Base-by-base conservation (phyloP, 2,329 filamentous ascomycete species). In the Plenodomus lindquistii region DNA sequence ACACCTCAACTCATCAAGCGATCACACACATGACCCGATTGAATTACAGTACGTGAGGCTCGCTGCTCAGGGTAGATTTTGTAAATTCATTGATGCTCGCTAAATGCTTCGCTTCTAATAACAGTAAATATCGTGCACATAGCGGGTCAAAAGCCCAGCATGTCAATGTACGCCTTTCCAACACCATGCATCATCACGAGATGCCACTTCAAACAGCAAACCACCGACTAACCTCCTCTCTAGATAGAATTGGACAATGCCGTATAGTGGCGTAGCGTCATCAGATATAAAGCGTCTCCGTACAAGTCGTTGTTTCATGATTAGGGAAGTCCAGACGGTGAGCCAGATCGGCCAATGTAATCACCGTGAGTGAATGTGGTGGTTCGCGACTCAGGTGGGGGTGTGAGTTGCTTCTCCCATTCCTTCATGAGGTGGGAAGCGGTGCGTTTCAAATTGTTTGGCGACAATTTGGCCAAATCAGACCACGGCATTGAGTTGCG, bases 381-480 rank as follows among this genome's bases (percentile, higher is more conserved):
- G 20, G 60, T 59, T 37, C 68, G 52, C 16, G 69, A 65, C 57
- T 72, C 67, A 2, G 70, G 63, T 7, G 70, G 66, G 7, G 84
- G 79, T 2, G 81, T 84, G 13, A 92, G 76, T 57, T 83, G 89
- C 71, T 85, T 89, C 75, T 97, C 93, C 89, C 91, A 96, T 67
- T 96, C 91, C 56, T 86, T 88, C 84, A 97, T 91, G 48, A 96
- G 79, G 54, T 87, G 88, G 29, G 86, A 88, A n/a, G 92, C 89
- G 1, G 89, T 93, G 31, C 85, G 83, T 68, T 91, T 89, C 59
- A 97, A 76, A 62, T 90, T 91, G 59, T 85, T 85, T 0, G 91
- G 88, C 8, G 84, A 82, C 36, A 91, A 75, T 55, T 86, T 85
- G 66, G 85, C 86, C 46, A 95, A 80, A 40, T 87, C 82, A 40